phyloP scores from a whole-genome alignment of 176 grass and related monocot species.

The Otatea glauca region DNA sequence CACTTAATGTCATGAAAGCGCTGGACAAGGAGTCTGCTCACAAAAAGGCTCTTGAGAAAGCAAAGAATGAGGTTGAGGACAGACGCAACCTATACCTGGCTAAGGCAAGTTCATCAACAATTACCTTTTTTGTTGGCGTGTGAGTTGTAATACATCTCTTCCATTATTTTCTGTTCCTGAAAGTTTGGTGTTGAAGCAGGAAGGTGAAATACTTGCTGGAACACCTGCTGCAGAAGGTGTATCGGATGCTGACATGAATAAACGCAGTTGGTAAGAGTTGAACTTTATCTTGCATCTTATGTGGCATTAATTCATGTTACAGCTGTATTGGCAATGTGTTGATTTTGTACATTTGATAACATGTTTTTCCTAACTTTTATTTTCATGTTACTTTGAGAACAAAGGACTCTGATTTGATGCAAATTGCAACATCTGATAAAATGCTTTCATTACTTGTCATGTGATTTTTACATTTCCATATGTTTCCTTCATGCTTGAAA shows the following conservation, averaged over 20 bases:
- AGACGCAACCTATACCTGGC: constrained; percentile 86
- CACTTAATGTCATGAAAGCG: constrained; percentile 77
- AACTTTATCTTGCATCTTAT: background rate
- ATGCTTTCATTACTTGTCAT: background rate
- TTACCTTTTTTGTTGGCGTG: background rate
- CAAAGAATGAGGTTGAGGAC: constrained; percentile 78
- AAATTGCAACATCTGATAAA: background rate
- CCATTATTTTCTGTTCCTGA: constrained; percentile 34
- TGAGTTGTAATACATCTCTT: background rate
- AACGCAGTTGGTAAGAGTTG: constrained; percentile 71
- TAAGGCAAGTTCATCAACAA: constrained; percentile 56
- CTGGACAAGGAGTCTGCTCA: constrained; percentile 88
- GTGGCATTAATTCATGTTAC: background rate
- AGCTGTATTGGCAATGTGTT: background rate
- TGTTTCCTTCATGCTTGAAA: constrained; percentile 30
- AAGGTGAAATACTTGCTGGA: constrained; percentile 87
- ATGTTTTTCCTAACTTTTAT: background rate
- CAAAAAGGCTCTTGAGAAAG: constrained; percentile 74
- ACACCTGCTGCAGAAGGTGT: constrained; percentile 86
- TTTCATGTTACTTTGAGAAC: constrained; percentile 6
- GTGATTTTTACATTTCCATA: background rate
- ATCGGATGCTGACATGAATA: constrained; percentile 89
- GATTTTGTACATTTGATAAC: constrained; percentile 29
- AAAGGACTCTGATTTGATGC: background rate
- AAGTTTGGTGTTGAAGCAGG: constrained; percentile 54